Base-by-base conservation (phyloP, 1,284 basidiomycete species). In the Cutaneotrichosporon sp. region DNA sequence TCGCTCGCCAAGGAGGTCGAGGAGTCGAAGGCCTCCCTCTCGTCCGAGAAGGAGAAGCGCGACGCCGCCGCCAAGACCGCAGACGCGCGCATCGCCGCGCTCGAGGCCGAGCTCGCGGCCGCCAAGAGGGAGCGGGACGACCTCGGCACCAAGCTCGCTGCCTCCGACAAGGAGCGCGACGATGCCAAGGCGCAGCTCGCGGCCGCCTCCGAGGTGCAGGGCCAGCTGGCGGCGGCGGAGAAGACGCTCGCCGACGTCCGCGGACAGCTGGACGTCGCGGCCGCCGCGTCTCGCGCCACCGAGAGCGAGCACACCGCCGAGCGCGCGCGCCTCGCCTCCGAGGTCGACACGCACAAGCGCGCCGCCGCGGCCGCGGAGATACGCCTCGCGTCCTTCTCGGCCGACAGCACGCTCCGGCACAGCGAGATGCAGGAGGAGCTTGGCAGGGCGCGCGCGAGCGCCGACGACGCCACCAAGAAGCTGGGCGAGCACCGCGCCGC, bases 41-140 rank as follows among this genome's bases (percentile, higher is more conserved):
- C 56, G 13, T 29, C 46, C 0, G 57, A 67, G 51, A 25, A 56
- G 7, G 42, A 46, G 7, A 45, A 38, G 4, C 61, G 58, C 27
- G 22, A 31, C 0, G 57, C 16, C 55, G 2, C 18, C 31, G 5
- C 63, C 14, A 43, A 42, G 27, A 49, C 33, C 8, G 25, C 54
- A 16, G 16, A 54, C 14, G n/a, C 24, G 16, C 54, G 55, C 20
- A n/a, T 64, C 34, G 57, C 58, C 10, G 46, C 65, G 38, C 58
- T 67, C 29, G 60, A 65, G 53, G 50, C 56, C 2, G 63, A 65
- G 13, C 59, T 61, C 25, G 59, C 56, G 2, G 45, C 53, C 14
- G 53, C 57, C 27, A 31, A 58, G 34, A 54, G 43, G 43, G 45
- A 57, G 31, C 62, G 59, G 14, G 54, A 34, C 31, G 18, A 38